phyloP scores from a whole-genome alignment of 2,329 filamentous ascomycete genomes.

The Fusarium oligoseptatum region DNA sequence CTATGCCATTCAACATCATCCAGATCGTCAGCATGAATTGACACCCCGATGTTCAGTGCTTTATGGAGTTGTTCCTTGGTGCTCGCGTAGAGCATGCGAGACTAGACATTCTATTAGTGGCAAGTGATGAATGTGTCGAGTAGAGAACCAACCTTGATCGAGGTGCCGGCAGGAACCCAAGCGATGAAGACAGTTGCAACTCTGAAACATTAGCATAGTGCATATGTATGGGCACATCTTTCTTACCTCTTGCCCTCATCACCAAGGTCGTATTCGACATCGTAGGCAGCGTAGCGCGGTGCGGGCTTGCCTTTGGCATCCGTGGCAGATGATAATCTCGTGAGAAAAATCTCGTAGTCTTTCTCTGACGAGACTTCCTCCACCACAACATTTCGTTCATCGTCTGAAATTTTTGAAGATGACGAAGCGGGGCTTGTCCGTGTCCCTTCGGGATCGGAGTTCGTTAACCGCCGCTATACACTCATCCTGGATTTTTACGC shows the following conservation, averaged over 20 bases:
- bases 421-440: neutral
- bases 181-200: neutral
- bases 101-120: neutral
- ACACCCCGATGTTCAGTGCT: neutral
- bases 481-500: neutral
- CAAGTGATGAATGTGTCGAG: too few species aligned
- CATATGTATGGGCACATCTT: neutral
- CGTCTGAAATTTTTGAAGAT: neutral
- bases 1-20: constrained; percentile 4
- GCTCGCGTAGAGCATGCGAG: neutral
- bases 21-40: constrained; percentile 2
- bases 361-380: neutral
- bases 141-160: too few species aligned
- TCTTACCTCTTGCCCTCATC: neutral
- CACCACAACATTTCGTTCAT: neutral
- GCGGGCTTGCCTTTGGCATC: neutral
- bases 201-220: neutral
- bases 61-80: constrained; percentile 2
- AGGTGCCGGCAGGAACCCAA: neutral
- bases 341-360: neutral
- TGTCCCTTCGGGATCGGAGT: neutral
- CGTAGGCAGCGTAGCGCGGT: neutral
- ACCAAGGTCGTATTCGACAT: neutral
- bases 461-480: neutral
- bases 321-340: neutral